Percentiles rank a stretch among this genome's conserved stretches.
phyloP scores from a whole-genome alignment of 2,329 filamentous ascomycete species.

The Talaromyces atroroseus region DNA sequence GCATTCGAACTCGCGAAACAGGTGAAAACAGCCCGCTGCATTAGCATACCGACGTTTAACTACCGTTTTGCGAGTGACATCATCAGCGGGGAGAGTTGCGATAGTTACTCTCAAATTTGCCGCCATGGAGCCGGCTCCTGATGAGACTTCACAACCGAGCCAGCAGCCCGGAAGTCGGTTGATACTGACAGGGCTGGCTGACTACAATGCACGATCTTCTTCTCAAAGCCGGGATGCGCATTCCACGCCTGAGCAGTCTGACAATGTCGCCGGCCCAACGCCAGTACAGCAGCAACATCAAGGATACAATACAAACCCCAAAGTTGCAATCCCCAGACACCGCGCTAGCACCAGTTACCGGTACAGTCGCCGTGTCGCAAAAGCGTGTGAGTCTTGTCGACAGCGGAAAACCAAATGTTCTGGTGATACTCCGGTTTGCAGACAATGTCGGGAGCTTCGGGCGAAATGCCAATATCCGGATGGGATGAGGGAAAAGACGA shows the following conservation, averaged over 20 bases:
- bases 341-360: constrained; percentile 15
- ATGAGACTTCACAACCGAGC: background rate
- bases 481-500: constrained; percentile 35
- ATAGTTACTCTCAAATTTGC: background rate
- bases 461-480: constrained; percentile 35
- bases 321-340: constrained; percentile 28
- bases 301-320: constrained; percentile 16
- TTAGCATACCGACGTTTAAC: too few relatives aligned
- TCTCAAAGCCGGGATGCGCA: constrained; percentile 8
- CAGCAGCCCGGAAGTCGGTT: background rate
- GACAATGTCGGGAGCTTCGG: constrained; percentile 36
- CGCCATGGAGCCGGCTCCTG: background rate
- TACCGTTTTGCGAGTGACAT: too few relatives aligned
- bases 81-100: too few relatives aligned
- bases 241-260: constrained; percentile 5
- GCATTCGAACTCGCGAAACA: too few relatives aligned
- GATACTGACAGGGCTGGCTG: background rate
- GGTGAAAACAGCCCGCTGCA: too few relatives aligned
- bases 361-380: constrained; percentile 26
- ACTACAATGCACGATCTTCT: background rate
- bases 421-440: constrained; percentile 37
- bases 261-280: background rate
- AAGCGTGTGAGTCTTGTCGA: constrained; percentile 39
- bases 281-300: background rate
- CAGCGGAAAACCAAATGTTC: constrained; percentile 42